These are phyloP conservation scores for Trametes cinnabarina DNA, from an alignment of 768 basidiomycete genomes.

Conservation along the genomic window DNA sequence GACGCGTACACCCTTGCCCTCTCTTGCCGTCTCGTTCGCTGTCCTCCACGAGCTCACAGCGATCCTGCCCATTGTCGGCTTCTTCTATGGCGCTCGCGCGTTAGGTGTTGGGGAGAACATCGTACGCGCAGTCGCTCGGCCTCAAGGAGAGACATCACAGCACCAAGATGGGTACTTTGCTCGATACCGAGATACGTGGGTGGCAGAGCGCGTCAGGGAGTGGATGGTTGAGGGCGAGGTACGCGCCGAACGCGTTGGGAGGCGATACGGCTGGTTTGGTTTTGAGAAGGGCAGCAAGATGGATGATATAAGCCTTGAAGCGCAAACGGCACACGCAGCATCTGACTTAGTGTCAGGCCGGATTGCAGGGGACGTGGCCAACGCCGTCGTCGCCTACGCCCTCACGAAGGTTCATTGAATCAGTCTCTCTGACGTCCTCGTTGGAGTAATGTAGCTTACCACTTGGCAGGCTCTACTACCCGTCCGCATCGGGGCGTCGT, in stretches of 20 bases:
- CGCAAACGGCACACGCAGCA: neutral
- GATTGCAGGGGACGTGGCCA: conserved; percentile 75
- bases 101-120: conserved; percentile 69
- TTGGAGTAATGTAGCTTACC: no score
- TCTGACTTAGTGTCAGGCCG: conserved; percentile 21
- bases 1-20: conserved; percentile 74
- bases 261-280: conserved; percentile 79
- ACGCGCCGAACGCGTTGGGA: conserved; percentile 69
- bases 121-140: conserved; percentile 37
- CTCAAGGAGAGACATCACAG: neutral
- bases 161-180: neutral
- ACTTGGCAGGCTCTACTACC: conserved; percentile 77
- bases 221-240: conserved; percentile 81
- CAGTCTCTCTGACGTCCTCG: no score
- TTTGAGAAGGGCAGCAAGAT: conserved; percentile 48
- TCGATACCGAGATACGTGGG: conserved; percentile 35
- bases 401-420: conserved; percentile 65
- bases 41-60: conserved; percentile 87
- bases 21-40: conserved; percentile 74
- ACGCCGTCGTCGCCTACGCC: conserved; percentile 79
- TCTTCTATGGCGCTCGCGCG: conserved; percentile 68
- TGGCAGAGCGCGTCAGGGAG: conserved; percentile 31
- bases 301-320: neutral
- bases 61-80: conserved; percentile 65
- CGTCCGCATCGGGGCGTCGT: conserved; percentile 63